Percentiles rank a stretch among this genome's conserved stretches.
These are phyloP conservation scores for Plenodomus tracheiphilus DNA, from an alignment of 2,329 filamentous ascomycete species.

Conservation along the genomic window DNA sequence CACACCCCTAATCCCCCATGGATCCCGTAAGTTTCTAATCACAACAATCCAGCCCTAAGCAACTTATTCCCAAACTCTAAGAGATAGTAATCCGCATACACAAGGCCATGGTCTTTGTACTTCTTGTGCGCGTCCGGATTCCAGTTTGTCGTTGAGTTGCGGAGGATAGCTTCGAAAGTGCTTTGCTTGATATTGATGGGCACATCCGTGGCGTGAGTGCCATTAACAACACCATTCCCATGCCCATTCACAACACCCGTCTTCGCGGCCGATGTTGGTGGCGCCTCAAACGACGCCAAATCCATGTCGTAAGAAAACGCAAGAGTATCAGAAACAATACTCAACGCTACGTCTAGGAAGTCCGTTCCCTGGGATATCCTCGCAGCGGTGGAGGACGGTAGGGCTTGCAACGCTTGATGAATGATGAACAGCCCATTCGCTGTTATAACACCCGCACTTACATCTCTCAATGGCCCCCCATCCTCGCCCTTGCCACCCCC, in stretches of 20 bases:
- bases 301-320: constrained; percentile 36
- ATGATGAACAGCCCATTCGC: constrained; percentile 49
- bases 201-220: constrained; percentile 12
- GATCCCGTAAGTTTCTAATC: too few species aligned
- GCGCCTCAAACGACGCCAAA: constrained; percentile 25
- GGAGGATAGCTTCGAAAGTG: constrained; percentile 51
- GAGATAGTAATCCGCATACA: constrained; percentile 57
- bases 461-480: constrained; percentile 37
- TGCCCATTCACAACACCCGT: constrained; percentile 20
- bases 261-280: too few species aligned
- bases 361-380: constrained; percentile 2
- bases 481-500: too few species aligned
- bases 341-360: constrained; percentile 20
- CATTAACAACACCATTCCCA: neutral
- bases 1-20: too few species aligned
- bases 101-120: constrained; percentile 53
- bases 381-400: constrained; percentile 4
- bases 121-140: constrained; percentile 51
- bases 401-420: constrained; percentile 36
- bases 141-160: constrained; percentile 54
- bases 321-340: constrained; percentile 31
- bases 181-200: constrained; percentile 30
- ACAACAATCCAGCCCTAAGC: constrained; percentile 40
- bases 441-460: constrained; percentile 47
- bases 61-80: constrained; percentile 53